Evolutionary conservation across 805 yeast species (phyloP).

Genomic region (Schwanniomyces sp.): DNA sequence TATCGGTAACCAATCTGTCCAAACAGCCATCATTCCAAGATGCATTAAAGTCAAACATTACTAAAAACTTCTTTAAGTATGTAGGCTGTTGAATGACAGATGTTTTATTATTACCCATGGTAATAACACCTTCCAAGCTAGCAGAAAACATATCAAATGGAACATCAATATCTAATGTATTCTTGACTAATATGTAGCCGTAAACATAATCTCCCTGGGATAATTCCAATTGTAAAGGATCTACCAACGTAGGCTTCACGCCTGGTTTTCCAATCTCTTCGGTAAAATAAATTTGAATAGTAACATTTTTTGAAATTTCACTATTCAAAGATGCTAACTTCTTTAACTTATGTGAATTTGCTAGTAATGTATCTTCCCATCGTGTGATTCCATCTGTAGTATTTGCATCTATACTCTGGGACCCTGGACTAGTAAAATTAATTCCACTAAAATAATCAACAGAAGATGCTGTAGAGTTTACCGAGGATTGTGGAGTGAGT

Average conservation of each 20-base stretch:
- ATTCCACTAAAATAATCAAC: conserved; percentile 18
- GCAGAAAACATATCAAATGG: conserved; percentile 43
- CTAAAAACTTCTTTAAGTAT: conserved; percentile 26
- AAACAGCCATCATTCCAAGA: conserved; percentile 37
- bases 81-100: conserved; percentile 16
- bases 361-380: conserved; percentile 36
- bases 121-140: conserved; percentile 35
- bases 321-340: conserved; percentile 28
- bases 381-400: conserved; percentile 15
- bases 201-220: conserved; percentile 37
- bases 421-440: conserved; percentile 14
- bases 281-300: conserved; percentile 31
- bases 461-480: conserved; percentile 6
- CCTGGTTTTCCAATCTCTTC: conserved; percentile 34
- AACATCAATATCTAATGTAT: conserved; percentile 23
- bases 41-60: conserved; percentile 44
- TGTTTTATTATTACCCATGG: conserved; percentile 21
- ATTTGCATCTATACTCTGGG: neutral
- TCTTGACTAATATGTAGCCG: conserved; percentile 34
- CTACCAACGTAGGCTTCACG: conserved; percentile 27
- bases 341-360: conserved; percentile 34
- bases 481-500: conserved; percentile 19
- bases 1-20: conserved; percentile 30
- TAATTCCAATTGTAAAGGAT: conserved; percentile 29
- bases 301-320: conserved; percentile 23